Base-by-base conservation (phyloP, 805 yeast species). In the Dipodascopsis uninucleata region DNA sequence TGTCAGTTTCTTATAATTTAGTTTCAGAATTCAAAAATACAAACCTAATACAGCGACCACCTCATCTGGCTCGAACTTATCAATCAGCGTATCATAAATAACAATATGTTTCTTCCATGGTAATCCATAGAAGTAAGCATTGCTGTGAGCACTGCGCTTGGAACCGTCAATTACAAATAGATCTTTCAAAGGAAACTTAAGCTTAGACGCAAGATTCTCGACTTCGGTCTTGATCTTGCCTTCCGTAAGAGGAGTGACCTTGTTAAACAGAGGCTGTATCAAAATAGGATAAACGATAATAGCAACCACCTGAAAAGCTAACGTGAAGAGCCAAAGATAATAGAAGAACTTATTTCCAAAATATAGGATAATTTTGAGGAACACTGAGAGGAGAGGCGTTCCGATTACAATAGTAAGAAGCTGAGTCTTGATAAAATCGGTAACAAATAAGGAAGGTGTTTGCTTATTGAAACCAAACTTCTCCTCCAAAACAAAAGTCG, bases 51-150 rank as follows among this genome's bases (percentile, higher is more conserved):
- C 96, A 41, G 97, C 97, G 41, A 88, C 86, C 31, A 88, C 85
- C 66, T 93, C 95, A 33, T 75, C 76, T 23, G 78, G 75, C 24
- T 88, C 68, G 26, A 88, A 81, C 47, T 85, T 82, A 50, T 85
- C 79, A 53, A 93, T 82, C 68, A 93, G 76, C 7, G 97, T 93
- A 59, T 93, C 99, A 62, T 74, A 93, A 34, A 93, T 75, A 40
- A 93, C 97, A 68, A 93, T 93, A 67, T 89, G 90, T 68, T 93
- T 93, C 46, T 87, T 81, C 90, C 97, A 90, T 31, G 98, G 98
- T 59, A 93, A 74, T 4, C 99, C 99, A 57, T 85, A 78, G 63
- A 93, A 93, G 65, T 87, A 90, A 33, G 99, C 99, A 62, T 93
- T 93, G 6, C 97, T 90, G 67, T 93, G 98, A 5, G 94, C 79